A percentile compares a stretch with the other conserved stretches of the same genome.
phyloP scores from a whole-genome alignment of 176 grass and related monocot genomes.

The Bothriochloa decipiens region DNA sequence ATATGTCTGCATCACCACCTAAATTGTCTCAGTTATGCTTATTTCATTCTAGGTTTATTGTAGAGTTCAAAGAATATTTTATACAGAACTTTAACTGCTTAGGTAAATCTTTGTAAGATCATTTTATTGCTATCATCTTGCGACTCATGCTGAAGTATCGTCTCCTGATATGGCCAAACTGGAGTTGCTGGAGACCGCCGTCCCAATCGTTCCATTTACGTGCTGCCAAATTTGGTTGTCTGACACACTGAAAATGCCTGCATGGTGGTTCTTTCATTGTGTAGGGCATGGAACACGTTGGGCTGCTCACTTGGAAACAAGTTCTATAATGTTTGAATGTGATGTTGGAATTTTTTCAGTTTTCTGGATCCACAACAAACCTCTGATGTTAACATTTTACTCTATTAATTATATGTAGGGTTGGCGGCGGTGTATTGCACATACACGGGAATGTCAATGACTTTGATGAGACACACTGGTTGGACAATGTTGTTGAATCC shows the following conservation, averaged over 20 bases:
- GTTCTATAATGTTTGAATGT: neutral
- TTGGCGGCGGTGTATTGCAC: conserved; percentile 71
- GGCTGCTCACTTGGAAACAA: conserved; percentile 9
- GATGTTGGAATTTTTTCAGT: neutral
- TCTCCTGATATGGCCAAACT: neutral
- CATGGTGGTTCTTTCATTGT: conserved; percentile 19
- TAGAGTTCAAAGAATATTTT: conserved; percentile 1
- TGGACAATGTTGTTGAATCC: conserved; percentile 67
- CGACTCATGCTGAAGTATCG: neutral
- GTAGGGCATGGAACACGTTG: neutral
- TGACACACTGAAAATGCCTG: conserved; percentile 16
- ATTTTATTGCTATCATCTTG: neutral
- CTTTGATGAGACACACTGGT: conserved; percentile 63
- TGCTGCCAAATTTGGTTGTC: neutral
- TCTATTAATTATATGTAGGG: conserved; percentile 46
- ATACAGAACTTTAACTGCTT: neutral
- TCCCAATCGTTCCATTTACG: neutral
- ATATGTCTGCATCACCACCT: neutral
- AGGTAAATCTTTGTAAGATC: conserved; percentile 21
- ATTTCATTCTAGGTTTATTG: conserved; percentile 23
- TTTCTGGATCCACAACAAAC: neutral
- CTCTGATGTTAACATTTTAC: neutral
- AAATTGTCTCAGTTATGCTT: conserved; percentile 9
- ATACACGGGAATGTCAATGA: conserved; percentile 91
- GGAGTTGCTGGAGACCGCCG: neutral